Evolutionary conservation across 352 stramenopile species (phyloP), one percentile per base, ranked within the genome.

Genomic region (Phytophthora sp.): DNA sequence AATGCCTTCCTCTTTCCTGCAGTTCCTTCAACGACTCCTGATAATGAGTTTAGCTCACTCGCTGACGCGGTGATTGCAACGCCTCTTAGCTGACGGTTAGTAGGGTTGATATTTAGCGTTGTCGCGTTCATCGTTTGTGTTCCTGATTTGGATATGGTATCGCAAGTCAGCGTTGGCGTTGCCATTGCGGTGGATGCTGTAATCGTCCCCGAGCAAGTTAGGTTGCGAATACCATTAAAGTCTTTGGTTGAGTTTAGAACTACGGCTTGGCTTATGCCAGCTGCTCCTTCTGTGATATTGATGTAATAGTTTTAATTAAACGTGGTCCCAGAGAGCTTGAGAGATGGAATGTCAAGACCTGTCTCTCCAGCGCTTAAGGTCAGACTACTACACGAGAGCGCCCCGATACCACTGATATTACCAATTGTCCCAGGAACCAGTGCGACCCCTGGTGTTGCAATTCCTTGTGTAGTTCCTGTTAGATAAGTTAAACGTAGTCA

Each of bases 91-190:
- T n/a, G n/a, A n/a, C n/a, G n/a, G n/a, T n/a, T 55, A 41, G 27
- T 48, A 49, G 23, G 37, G 31, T 58, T 58, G 3, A 58, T 20
- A 21, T 58, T 48, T 3, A 58, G 17, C 10, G 28, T 41, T 21
- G 50, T 46, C 9, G 35, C 50, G 18, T 32, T 54, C 32, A 54
- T 54, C n/a, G 28, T 52, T 54, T 44, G 46, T 3, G 50, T 46
- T 21, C 50, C 35, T 21, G 24, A 11, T 41, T 49, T 38, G 13
- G 35, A 32, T 48, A 49, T 57, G 1, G 50, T 49, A 54, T 54
- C 32, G 13, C 30, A 42, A n/a, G 46, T 54, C 1, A 54, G 31
- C 12, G 46, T 42, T 42, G 45, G 20, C 1, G 31, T 42, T 54
- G 35, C 21, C 24, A 42, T 24, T 24, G 35, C 21, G 4, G 17